phyloP scores from a whole-genome alignment of 2,329 filamentous ascomycete genomes.

The Talaromyces sp. region DNA sequence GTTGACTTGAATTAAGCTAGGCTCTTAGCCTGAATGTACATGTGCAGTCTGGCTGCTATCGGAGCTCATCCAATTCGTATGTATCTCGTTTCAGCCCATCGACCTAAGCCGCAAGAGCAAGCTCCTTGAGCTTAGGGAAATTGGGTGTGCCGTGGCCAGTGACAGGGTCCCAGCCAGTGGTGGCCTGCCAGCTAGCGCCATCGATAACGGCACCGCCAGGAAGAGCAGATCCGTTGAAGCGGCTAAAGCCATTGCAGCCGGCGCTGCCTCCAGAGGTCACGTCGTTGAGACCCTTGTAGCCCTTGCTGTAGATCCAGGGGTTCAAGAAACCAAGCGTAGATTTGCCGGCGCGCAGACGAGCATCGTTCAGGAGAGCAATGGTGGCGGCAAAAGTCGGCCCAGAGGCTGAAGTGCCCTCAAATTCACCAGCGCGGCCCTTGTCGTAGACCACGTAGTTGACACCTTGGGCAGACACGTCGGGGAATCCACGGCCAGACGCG shows the following conservation, averaged over 20 bases:
- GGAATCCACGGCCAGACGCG: constrained; percentile 42
- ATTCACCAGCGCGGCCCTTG: constrained; percentile 14
- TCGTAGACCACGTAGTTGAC: constrained; percentile 23
- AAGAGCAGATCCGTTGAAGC: neutral
- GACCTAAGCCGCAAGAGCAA: constrained; percentile 6
- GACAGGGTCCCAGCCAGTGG: constrained; percentile 25
- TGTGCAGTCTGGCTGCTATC: neutral
- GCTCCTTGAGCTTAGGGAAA: constrained; percentile 23
- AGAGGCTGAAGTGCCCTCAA: constrained; percentile 23
- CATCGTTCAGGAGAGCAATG: constrained; percentile 44
- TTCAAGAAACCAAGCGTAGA: constrained; percentile 48
- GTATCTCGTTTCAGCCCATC: neutral
- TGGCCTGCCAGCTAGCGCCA: constrained; percentile 18
- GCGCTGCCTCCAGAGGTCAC: constrained; percentile 34
- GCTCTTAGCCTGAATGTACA: neutral
- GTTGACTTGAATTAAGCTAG: neutral
- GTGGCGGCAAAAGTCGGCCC: constrained; percentile 25
- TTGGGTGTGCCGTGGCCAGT: constrained; percentile 28
- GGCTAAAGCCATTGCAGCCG: constrained; percentile 15
- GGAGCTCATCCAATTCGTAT: neutral
- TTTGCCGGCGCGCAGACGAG: constrained; percentile 46
- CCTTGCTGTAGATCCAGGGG: constrained; percentile 35
- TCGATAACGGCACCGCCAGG: constrained; percentile 10
- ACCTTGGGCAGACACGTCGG: constrained; percentile 44
- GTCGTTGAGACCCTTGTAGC: constrained; percentile 31